Evolutionary conservation across 1,284 basidiomycete genomes (phyloP), one percentile per base, ranked within the genome.

Genomic region (Fomes fomentarius): DNA sequence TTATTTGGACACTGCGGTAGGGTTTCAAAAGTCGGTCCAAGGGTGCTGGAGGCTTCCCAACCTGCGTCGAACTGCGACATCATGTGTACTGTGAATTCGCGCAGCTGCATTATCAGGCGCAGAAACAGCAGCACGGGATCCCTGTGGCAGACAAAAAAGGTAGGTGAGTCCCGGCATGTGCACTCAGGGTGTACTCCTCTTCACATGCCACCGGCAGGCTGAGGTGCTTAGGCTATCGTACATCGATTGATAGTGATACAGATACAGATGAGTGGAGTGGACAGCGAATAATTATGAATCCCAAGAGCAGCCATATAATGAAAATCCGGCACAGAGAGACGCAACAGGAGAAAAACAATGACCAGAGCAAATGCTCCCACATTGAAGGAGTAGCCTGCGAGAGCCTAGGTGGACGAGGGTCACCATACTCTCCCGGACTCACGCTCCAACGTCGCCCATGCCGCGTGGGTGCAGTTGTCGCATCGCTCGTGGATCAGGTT

Each of bases 401-500:
- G 25, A 19, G n/a, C 11, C 26, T 6, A 17, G 6, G 31, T 24
- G 24, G n/a, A n/a, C 30, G 19, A 46, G 15, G 33, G 43, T 61
- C 59, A 61, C 55, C 56, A 61, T 50, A 59, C 55, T 30, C 63
- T 50, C 31, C 63, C 60, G 26, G 63, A 64, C 54, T 69, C 66
- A 40, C 62, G 63, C 52, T 66, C 67, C 17, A 70, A 50, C 42
- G 57, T 63, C 19, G 65, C 65, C 68, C 68, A 70, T 35, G 65
- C 68, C 19, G 62, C 62, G 24, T 54, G 52, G 26, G 63, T 63
- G 56, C 68, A 70, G 42, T 55, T 59, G 33, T 69, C 66, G 61
- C 69, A 70, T 35, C 62, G 47, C 22, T 66, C 64, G 44, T 69
- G 67, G 50, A 69, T 69, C 21, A 71, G 61, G 57, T 63, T 71